Evolutionary conservation across 768 basidiomycete genomes (phyloP).

Genomic region (Lyophyllum atratum): DNA sequence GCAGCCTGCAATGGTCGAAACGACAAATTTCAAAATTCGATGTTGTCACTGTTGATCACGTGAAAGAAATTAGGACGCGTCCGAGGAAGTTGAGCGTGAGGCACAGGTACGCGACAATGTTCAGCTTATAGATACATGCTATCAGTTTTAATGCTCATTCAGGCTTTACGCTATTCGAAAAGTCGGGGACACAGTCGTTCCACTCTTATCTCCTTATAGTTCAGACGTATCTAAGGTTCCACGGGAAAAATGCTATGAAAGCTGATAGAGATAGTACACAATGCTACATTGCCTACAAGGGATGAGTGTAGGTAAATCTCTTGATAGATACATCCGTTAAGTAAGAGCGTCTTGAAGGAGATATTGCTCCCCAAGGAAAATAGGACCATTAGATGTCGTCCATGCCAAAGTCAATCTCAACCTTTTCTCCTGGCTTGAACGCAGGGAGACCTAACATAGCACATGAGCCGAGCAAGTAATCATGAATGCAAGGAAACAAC

Average conservation of each 20-base stretch:
- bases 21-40: background rate
- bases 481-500: slow-evolving; percentile 30
- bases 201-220: no score
- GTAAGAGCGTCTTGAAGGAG: background rate
- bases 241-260: background rate
- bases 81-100: no score
- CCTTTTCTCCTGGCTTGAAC: slow-evolving; percentile 98
- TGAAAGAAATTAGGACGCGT: background rate
- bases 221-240: no score
- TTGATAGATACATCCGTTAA: slow-evolving; percentile 5
- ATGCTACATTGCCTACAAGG: slow-evolving; percentile 1
- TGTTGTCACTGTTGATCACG: background rate
- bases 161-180: no score
- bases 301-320: background rate
- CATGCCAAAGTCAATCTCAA: slow-evolving; percentile 86
- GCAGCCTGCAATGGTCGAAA: no score
- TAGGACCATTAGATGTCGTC: slow-evolving; percentile 72
- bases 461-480: slow-evolving; percentile 6
- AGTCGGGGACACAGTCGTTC: no score
- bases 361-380: background rate
- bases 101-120: no score
- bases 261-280: background rate
- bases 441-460: slow-evolving; percentile 81
- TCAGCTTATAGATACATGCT: no score
- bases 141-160: no score